Evolutionary conservation across 2,329 filamentous ascomycete genomes (phyloP), one percentile per base, ranked within the genome.

Genomic region (Camillea tinctor): DNA sequence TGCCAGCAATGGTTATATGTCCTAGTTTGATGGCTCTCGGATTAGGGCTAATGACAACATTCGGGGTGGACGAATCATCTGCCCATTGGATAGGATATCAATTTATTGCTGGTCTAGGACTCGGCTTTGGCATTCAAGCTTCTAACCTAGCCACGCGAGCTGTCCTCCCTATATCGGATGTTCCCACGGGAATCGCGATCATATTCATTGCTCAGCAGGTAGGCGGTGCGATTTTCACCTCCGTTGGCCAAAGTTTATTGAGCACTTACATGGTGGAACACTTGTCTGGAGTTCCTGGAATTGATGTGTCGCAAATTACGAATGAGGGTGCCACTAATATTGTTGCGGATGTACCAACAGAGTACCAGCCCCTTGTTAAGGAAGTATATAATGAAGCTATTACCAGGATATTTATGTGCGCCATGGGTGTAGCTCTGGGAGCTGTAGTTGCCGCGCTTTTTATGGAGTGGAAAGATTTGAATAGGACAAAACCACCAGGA

Each of bases 161-260:
- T 1, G 78, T 69, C 0, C 63, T 73, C 13, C 60, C 64, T 50
- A 68, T 70, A 48, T 63, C 59, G 4, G 72, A 74, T 56, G 64
- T 73, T 6, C 66, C 71, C 4, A 63, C 66, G 1, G 71, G 69
- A 23, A 71, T 71, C 1, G 58, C 67, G 0, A 57, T 72, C 11
- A 69, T 80, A 7, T 74, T 80, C 26, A 80, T 81, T 66, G 70
- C 70, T 17, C 78, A 80, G 65, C 75, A 74, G 0, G 68, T 82
- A 0, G 78, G 76, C 23, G 77, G 77, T 4, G 73, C 78, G 5
- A 68, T 86, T 1, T 85, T 85, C 61, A 76, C 86, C 24, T 78
- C 78, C 3, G 75, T 83, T 22, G 82, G 74, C 0, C 77, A 85
- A 62, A 79, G 78, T 57, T 76, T 85, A 17, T 83, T 86, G 60